A percentile compares a stretch with the other conserved stretches of the same genome.
phyloP scores from a whole-genome alignment of 1,139 yeast genomes.

The Hansenula anomala region DNA sequence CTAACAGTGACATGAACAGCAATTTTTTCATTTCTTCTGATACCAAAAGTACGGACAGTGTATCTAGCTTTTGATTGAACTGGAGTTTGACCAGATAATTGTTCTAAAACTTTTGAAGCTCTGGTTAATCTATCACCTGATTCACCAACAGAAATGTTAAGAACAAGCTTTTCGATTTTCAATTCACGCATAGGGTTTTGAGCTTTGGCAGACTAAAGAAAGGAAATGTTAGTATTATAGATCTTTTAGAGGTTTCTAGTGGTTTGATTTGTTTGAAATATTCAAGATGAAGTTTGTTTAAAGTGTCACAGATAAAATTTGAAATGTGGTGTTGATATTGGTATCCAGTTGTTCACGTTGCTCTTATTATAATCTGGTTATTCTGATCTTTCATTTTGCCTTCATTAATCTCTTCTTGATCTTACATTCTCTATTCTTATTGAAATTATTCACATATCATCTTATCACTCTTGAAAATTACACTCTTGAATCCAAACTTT shows the following conservation, averaged over 20 bases:
- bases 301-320: too few relatives aligned
- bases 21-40: conserved; percentile 99
- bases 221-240: neutral
- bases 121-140: conserved; percentile 99
- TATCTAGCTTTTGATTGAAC: conserved; percentile 99
- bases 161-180: conserved; percentile 98
- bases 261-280: too few relatives aligned
- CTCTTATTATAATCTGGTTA: too few relatives aligned
- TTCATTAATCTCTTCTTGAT: too few relatives aligned
- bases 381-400: too few relatives aligned
- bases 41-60: conserved; percentile 99
- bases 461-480: neutral
- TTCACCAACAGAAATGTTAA: conserved; percentile 99
- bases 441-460: neutral
- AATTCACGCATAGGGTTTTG: conserved; percentile 94
- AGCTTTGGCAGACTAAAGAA: conserved; percentile 34
- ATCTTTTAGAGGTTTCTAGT: too few relatives aligned
- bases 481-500: neutral
- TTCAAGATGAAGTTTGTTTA: too few relatives aligned
- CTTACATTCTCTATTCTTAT: too few relatives aligned
- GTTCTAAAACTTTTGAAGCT: conserved; percentile 99
- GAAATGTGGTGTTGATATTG: too few relatives aligned
- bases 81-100: conserved; percentile 99
- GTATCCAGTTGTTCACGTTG: too few relatives aligned
- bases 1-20: conserved; percentile 99